Conservation (phyloP, 495 filamentous ascomycete species). For the Penicillium salamii region DNA sequence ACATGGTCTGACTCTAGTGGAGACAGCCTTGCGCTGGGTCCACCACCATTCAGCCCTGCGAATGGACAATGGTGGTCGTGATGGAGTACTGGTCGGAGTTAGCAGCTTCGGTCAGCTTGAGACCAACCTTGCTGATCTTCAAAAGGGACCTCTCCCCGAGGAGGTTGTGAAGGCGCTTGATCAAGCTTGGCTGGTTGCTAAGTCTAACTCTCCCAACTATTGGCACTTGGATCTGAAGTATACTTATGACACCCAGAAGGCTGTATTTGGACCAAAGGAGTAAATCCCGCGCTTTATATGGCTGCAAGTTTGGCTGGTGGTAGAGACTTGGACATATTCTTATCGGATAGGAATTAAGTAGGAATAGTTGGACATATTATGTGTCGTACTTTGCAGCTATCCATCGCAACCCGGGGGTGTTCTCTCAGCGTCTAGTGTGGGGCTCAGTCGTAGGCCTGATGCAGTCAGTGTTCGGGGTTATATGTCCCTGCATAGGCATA, state of each 20-base stretch:
- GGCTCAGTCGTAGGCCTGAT: too few species aligned
- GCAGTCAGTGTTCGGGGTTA: too few species aligned
- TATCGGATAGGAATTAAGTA: too few species aligned
- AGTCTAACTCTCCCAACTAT: constrained; percentile 66
- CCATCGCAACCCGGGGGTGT: too few species aligned
- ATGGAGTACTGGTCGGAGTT: constrained; percentile 81
- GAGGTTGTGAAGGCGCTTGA: constrained; percentile 80
- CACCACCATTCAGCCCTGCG: constrained; percentile 78
- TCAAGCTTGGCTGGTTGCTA: constrained; percentile 64
- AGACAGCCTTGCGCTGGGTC: constrained; percentile 79
- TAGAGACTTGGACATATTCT: too few species aligned
- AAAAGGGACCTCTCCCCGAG: constrained; percentile 84
- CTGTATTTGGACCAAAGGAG: constrained; percentile 52
- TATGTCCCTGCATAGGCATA: neutral
- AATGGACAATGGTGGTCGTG: constrained; percentile 64
- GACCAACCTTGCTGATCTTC: constrained; percentile 69
- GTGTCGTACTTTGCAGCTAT: too few species aligned
- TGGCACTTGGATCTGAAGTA: constrained; percentile 79
- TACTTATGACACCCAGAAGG: constrained; percentile 67
- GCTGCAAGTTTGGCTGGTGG: too few species aligned
- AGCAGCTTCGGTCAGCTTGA: constrained; percentile 72
- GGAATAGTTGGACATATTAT: too few species aligned
- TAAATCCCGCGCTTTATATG: neutral
- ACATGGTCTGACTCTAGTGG: constrained; percentile 74
- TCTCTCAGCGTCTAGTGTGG: too few species aligned